Conservation (phyloP, 148 eudicot genomes). For the Mesembryanthemum crystallinum region DNA sequence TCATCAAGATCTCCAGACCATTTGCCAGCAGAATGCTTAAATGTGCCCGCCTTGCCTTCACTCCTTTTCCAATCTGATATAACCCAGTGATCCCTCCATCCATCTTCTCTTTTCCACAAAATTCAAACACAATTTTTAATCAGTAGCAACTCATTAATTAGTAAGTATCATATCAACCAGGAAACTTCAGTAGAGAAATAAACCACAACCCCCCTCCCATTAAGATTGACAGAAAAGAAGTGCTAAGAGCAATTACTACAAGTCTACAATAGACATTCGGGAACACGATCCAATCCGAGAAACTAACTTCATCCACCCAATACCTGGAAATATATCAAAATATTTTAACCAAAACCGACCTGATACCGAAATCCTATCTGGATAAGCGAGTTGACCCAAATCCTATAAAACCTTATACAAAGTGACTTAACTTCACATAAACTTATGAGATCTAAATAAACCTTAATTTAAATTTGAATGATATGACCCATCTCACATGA, state of each 20-base stretch:
- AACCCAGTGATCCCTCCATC: conserved; percentile 87
- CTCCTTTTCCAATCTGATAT: conserved; percentile 85
- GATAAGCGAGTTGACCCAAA: no score
- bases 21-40: conserved; percentile 82
- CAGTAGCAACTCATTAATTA: conserved; percentile 5
- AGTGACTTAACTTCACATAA: no score
- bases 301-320: no score
- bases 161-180: neutral
- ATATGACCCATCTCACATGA: no score
- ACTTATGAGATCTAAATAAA: no score
- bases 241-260: neutral
- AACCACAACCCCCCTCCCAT: neutral
- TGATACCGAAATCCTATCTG: no score
- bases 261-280: no score
- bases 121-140: conserved; percentile 9
- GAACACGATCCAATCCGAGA: no score
- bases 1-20: conserved; percentile 96
- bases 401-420: no score
- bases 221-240: neutral
- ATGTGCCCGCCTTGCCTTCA: conserved; percentile 86
- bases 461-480: no score
- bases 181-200: neutral
- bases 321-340: no score
- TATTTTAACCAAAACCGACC: no score
- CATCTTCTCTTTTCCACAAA: conserved; percentile 45